Evolutionary conservation across 164 flowering plant genomes (phyloP).

Genomic region (Liriodendron chinense): DNA sequence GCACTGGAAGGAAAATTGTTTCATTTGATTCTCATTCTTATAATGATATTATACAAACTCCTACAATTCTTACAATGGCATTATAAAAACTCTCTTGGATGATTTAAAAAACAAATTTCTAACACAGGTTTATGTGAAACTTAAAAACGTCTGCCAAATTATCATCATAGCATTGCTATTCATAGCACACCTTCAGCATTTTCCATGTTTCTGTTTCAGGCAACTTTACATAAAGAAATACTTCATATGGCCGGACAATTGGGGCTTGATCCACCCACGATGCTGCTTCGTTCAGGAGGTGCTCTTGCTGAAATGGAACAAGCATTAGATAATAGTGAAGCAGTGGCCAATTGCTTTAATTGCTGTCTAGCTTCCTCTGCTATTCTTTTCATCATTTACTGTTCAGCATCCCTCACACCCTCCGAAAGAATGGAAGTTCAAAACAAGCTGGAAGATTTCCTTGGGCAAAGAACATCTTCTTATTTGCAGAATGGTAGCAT

Average conservation of each 20-base stretch:
- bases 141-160: not conserved
- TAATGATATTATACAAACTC: too few relatives aligned
- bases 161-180: not conserved
- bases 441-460: constrained; percentile 34
- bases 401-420: constrained; percentile 45
- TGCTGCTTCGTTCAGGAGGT: constrained; percentile 69
- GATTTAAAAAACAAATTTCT: not conserved
- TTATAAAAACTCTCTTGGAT: too few relatives aligned
- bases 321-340: constrained; percentile 85
- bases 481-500: constrained; percentile 21
- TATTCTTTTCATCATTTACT: constrained; percentile 64
- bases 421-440: constrained; percentile 46
- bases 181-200: not conserved
- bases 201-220: constrained; percentile 40
- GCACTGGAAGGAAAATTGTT: too few relatives aligned
- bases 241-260: constrained; percentile 97
- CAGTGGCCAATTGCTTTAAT: constrained; percentile 70
- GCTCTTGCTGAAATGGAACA: constrained; percentile 61
- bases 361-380: constrained; percentile 72
- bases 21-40: too few relatives aligned
- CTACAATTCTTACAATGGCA: too few relatives aligned
- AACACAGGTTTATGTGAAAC: not conserved
- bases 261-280: constrained; percentile 97
- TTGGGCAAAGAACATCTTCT: constrained; percentile 31
- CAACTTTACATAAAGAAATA: constrained; percentile 74